These are phyloP conservation scores for Serendipita sp. DNA, from an alignment of 768 basidiomycete species.

Conservation along the genomic window DNA sequence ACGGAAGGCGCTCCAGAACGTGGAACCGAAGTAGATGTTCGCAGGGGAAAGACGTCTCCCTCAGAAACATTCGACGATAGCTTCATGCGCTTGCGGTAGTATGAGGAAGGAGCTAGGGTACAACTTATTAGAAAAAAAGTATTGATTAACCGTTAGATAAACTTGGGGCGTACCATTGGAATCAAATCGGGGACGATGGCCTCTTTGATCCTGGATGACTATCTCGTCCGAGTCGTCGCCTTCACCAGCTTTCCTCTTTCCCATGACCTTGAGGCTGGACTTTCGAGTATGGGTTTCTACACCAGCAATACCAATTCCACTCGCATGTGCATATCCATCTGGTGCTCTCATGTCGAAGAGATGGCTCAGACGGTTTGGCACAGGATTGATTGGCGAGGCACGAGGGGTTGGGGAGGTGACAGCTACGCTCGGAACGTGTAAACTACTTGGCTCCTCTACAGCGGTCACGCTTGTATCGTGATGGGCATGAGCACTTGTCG, in stretches of 20 bases:
- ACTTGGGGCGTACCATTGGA: not conserved
- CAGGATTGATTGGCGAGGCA: not conserved
- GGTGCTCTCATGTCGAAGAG: not conserved
- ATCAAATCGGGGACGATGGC: not conserved
- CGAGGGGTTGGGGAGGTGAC: not conserved
- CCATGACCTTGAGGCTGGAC: not conserved
- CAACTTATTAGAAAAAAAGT: not conserved
- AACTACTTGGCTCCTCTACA: not conserved
- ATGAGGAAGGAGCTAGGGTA: not conserved
- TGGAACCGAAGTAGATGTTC: not conserved
- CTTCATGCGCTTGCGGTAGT: constrained; percentile 3
- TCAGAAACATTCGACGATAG: not conserved
- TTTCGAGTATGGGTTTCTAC: not conserved
- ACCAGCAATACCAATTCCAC: not conserved
- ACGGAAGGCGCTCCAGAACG: not conserved
- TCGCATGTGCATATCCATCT: constrained; percentile 5
- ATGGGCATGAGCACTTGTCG: not conserved
- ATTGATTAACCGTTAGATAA: not conserved
- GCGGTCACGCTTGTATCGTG: not conserved
- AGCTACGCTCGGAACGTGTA: not conserved
- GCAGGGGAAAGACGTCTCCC: not conserved
- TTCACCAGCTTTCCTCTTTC: not conserved
- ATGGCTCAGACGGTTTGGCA: not conserved
- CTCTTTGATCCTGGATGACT: not conserved
- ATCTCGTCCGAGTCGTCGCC: not conserved